phyloP scores from a whole-genome alignment of 257 asterid species.

The Rehmannia glutinosa region DNA sequence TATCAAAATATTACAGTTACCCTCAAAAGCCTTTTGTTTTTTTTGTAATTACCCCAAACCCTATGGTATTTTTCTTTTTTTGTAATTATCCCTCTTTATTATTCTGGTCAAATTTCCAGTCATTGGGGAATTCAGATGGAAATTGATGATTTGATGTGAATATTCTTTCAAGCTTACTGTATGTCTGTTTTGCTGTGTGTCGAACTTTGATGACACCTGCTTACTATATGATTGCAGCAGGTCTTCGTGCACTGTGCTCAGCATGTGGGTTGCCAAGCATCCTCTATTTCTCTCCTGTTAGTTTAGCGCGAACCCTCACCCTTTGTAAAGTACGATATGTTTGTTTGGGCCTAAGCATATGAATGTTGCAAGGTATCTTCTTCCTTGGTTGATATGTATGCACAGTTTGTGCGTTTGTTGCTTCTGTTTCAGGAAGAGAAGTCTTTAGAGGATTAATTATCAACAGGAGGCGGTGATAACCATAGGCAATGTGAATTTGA shows the following conservation, averaged over 20 bases:
- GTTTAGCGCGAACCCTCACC: not conserved
- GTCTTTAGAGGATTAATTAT: slow-evolving; percentile 1
- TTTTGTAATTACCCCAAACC: too few relatives aligned
- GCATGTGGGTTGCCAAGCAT: slow-evolving; percentile 5
- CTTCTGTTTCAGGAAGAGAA: slow-evolving; percentile 1
- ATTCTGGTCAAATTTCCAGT: not conserved
- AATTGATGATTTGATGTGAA: not conserved
- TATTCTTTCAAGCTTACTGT: not conserved
- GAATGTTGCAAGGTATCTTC: slow-evolving; percentile 15
- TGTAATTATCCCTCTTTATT: too few relatives aligned
- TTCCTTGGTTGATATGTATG: too few relatives aligned
- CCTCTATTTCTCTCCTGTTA: not conserved
- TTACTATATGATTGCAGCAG: slow-evolving; percentile 19
- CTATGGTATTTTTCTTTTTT: too few relatives aligned
- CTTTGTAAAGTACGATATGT: slow-evolving; percentile 32
- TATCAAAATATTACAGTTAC: too few relatives aligned
- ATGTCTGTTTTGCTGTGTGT: not conserved
- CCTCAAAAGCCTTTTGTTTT: too few relatives aligned
- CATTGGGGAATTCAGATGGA: not conserved
- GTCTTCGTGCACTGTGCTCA: slow-evolving; percentile 13
- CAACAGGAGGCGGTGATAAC: not conserved
- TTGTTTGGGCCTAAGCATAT: slow-evolving; percentile 13
- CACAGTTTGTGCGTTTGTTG: slow-evolving; percentile 9
- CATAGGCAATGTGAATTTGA: not conserved
- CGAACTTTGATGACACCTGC: slow-evolving; percentile 3